Base-by-base conservation (phyloP, 805 yeast genomes). In the Starmerella bombicola region DNA sequence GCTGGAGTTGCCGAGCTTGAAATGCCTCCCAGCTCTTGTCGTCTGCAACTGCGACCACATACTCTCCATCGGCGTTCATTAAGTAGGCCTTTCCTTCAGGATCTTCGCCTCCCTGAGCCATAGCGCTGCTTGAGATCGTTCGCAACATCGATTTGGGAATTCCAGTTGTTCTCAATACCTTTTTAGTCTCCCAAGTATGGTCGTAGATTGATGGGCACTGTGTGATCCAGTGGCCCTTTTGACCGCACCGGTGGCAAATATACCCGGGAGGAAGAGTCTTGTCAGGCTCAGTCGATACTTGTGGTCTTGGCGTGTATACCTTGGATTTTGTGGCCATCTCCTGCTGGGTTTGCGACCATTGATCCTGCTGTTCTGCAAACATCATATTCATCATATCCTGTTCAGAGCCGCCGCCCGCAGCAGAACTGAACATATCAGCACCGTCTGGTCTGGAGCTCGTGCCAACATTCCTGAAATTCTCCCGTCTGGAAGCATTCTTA, bases 1-100 rank as follows among this genome's bases (percentile, higher is more conserved):
- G 61, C 49, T 50, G 54, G 62, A 67, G 56, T 52, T 76, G 67
- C 49, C 76, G 78, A 48, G 81, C 76, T 57, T 85, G 95, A 56
- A 75, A 86, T 35, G 71, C 75, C 40, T 77, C 76, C 98, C 98
- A 88, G 0, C 95, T 79, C 54, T 77, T 78, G 31, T 76, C 73
- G 62, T 91, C 98, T 0, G 97, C 97, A 46, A 86, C 76, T n/a
- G 93, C 95, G 36, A 84, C 80, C 4, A 91, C 98, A 58, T 81
- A 91, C 54, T 86, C 82, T 37, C 99, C 99, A 26, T 84, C 91
- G 38, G 86, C 97, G 24, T 85, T 85, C 51, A 91, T 75, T 80
- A 91, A 74, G 43, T 79, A 80, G 29, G 67, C 68, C 52, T 66
- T 68, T 55, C 71, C 69, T n/a, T n/a, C n/a, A n/a, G n/a, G n/a